Conservation (phyloP, 108 stramenopile species). For the Cyclostephanos invisitatus region DNA sequence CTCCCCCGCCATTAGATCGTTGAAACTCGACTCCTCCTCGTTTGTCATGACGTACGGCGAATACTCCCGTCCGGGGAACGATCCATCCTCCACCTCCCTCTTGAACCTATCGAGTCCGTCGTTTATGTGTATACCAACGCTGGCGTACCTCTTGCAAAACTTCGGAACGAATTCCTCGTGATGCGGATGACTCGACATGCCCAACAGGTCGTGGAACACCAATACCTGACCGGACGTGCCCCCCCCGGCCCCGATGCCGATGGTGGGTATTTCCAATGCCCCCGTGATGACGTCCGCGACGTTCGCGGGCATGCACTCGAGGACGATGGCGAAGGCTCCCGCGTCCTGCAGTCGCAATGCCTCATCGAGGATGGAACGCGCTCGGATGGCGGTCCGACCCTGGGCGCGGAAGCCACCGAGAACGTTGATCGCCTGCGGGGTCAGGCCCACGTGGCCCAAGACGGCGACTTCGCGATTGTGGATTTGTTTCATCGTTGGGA, state of each 20-base stretch:
- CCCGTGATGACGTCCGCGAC: slow-evolving; percentile 92
- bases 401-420: slow-evolving; percentile 98
- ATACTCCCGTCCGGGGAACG: slow-evolving; percentile 90
- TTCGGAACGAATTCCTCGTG: slow-evolving; percentile 96
- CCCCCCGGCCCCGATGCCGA: slow-evolving; percentile 98
- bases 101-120: slow-evolving; percentile 89
- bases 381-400: slow-evolving; percentile 92
- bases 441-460: slow-evolving; percentile 97
- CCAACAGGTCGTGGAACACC: slow-evolving; percentile 99
- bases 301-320: slow-evolving; percentile 96
- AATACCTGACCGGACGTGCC: slow-evolving; percentile 90
- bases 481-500: too few relatives aligned
- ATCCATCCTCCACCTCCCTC: slow-evolving; percentile 88
- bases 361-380: slow-evolving; percentile 86
- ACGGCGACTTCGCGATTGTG: slow-evolving; percentile 78
- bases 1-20: slow-evolving; percentile 63
- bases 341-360: slow-evolving; percentile 94
- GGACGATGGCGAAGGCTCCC: slow-evolving; percentile 92
- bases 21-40: slow-evolving; percentile 64
- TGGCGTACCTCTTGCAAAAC: slow-evolving; percentile 96
- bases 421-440: slow-evolving; percentile 95
- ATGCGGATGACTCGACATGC: slow-evolving; percentile 96
- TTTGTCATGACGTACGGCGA: slow-evolving; percentile 91
- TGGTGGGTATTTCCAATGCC: slow-evolving; percentile 95
- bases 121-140: slow-evolving; percentile 89